Percentiles rank a stretch among this genome's conserved stretches.
phyloP scores from a whole-genome alignment of 305 asterid genomes.

The Solanum hybrid region DNA sequence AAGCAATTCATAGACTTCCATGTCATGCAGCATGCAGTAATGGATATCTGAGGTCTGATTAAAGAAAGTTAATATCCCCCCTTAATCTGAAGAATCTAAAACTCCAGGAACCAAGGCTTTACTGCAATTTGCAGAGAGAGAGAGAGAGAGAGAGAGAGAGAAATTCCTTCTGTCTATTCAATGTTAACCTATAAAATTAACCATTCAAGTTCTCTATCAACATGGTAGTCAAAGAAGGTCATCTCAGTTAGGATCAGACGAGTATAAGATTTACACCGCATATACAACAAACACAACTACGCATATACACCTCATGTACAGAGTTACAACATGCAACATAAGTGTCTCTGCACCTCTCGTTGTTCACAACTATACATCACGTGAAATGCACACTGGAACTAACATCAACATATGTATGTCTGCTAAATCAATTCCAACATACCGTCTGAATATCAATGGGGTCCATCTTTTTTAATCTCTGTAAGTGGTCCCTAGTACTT shows the following conservation, averaged over 20 bases:
- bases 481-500: constrained; percentile 48
- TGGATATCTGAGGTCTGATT: neutral
- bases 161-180: neutral
- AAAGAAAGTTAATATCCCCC: neutral
- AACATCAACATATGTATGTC: neutral
- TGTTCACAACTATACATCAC: neutral
- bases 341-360: neutral
- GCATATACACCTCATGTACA: neutral
- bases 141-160: neutral
- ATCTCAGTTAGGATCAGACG: neutral
- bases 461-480: constrained; percentile 55
- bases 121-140: neutral
- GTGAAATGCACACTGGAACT: neutral
- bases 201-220: neutral
- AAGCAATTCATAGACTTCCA: neutral
- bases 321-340: neutral
- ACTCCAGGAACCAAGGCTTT: neutral
- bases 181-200: neutral
- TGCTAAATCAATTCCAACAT: constrained; percentile 12
- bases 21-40: neutral
- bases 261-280: neutral
- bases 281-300: neutral
- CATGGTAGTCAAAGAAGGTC: neutral
- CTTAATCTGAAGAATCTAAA: neutral
- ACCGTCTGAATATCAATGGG: constrained; percentile 79